Percentiles rank a stretch among this genome's conserved stretches.
Conservation (phyloP, 202 grass and related monocot species). For the Eragrostis tef region DNA sequence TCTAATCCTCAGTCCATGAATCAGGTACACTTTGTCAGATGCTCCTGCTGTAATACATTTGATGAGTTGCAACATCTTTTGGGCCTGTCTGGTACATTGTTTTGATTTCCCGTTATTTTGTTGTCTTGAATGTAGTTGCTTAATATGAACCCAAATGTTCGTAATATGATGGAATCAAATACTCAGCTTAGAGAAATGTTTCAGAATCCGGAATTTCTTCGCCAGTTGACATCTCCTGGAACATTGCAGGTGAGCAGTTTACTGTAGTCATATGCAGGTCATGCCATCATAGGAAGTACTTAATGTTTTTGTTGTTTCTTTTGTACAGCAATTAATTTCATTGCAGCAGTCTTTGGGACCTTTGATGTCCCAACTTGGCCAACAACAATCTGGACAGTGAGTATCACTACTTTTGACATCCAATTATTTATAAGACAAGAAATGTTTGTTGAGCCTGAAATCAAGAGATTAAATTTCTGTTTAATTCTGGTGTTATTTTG, state of each 20-base stretch:
- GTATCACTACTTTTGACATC: slow-evolving; percentile 38
- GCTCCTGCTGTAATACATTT: slow-evolving; percentile 25
- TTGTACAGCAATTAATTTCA: slow-evolving; percentile 64
- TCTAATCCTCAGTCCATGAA: slow-evolving; percentile 85
- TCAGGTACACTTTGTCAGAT: slow-evolving; percentile 59
- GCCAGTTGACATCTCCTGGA: slow-evolving; percentile 77
- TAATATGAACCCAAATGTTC: slow-evolving; percentile 68
- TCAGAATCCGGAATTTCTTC: slow-evolving; percentile 84
- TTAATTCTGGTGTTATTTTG: slow-evolving; percentile 20
- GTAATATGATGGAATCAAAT: slow-evolving; percentile 72
- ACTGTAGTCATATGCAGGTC: slow-evolving; percentile 9
- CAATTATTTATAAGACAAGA: background rate
- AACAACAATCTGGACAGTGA: slow-evolving; percentile 69
- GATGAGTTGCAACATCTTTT: slow-evolving; percentile 19
- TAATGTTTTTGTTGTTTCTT: slow-evolving; percentile 16
- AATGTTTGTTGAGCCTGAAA: slow-evolving; percentile 27
- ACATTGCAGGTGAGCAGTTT: slow-evolving; percentile 72
- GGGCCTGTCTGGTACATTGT: background rate
- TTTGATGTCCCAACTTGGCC: slow-evolving; percentile 58
- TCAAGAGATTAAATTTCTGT: background rate
- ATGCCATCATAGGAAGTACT: slow-evolving; percentile 33
- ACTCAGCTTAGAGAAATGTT: slow-evolving; percentile 82
- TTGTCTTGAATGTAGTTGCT: slow-evolving; percentile 63
- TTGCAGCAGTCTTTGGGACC: slow-evolving; percentile 60
- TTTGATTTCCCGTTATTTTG: background rate